Conservation (phyloP, 2,329 filamentous ascomycete species). For the Colletotrichum spinosum region DNA sequence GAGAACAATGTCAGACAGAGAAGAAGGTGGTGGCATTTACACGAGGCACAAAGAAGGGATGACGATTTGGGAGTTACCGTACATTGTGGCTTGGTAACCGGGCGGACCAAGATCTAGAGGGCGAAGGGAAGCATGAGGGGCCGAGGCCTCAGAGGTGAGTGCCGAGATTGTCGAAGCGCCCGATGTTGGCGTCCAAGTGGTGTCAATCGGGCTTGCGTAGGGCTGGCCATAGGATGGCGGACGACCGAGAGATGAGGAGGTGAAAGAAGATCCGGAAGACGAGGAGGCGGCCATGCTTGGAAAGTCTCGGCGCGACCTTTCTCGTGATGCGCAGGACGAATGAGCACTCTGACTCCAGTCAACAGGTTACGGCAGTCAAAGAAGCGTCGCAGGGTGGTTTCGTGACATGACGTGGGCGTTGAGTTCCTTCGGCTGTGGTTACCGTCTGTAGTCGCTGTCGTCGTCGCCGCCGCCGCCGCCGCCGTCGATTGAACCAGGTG, state of each 20-base stretch:
- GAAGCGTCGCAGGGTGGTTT: background rate
- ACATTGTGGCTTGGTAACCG: conserved; percentile 67
- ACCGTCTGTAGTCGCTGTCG: background rate
- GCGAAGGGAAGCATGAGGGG: conserved; percentile 53
- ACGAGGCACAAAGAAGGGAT: conserved; percentile 18
- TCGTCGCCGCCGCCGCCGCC: background rate
- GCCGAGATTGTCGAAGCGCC: conserved; percentile 58
- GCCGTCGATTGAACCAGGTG: background rate
- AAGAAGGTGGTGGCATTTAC: conserved; percentile 5
- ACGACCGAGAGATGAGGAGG: conserved; percentile 57
- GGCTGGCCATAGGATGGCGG: conserved; percentile 55
- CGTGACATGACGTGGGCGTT: conserved; percentile 20
- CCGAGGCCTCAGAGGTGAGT: conserved; percentile 52
- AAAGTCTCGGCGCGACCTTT: conserved; percentile 46
- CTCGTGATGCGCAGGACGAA: conserved; percentile 38
- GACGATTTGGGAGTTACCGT: conserved; percentile 38
- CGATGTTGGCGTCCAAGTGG: conserved; percentile 59
- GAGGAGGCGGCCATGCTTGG: conserved; percentile 54
- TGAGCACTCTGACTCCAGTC: conserved; percentile 12
- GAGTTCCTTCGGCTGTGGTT: too few relatives aligned
- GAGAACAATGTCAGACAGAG: conserved; percentile 25
- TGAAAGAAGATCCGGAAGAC: conserved; percentile 62
- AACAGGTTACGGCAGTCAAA: conserved; percentile 17
- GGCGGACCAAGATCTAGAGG: conserved; percentile 64
- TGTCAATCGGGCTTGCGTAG: conserved; percentile 57